A percentile compares a stretch with the other conserved stretches of the same genome.
Conservation (phyloP, 2,329 filamentous ascomycete species). For the Camillea tinctor region DNA sequence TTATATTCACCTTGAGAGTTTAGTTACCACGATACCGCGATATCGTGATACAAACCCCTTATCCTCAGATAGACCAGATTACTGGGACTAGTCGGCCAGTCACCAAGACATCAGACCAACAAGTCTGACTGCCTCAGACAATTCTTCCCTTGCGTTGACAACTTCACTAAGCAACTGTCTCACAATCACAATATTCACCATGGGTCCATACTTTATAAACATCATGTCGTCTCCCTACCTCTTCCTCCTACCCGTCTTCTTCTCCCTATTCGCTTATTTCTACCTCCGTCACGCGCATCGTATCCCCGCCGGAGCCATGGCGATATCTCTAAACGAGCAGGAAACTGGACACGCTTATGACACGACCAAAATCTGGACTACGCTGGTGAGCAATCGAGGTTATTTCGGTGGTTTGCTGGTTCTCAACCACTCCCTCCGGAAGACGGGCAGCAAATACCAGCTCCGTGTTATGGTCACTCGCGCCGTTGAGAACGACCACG, state of each 20-base stretch:
- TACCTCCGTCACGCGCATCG: background rate
- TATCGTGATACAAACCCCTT: background rate
- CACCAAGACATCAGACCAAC: background rate
- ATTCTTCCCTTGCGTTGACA: background rate
- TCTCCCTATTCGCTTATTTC: background rate
- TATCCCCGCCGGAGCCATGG: background rate
- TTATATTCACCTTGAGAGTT: background rate
- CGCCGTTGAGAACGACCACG: conserved; percentile 33
- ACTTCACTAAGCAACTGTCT: background rate
- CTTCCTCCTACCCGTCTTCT: background rate
- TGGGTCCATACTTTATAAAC: background rate
- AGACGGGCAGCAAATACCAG: conserved; percentile 27
- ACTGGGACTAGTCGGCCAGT: too few species aligned
- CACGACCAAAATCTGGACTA: conserved; percentile 34
- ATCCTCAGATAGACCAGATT: too few species aligned
- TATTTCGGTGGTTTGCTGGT: conserved; percentile 33
- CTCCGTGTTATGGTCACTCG: conserved; percentile 34
- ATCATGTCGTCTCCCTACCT: background rate
- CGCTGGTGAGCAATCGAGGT: conserved; percentile 32
- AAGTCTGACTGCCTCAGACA: background rate
- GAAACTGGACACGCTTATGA: conserved; percentile 18
- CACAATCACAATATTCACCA: background rate
- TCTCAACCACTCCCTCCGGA: conserved; percentile 30
- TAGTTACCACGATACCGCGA: background rate
- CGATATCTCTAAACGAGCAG: background rate